Conservation (phyloP, 2,329 filamentous ascomycete species). For the Metarhizium humberi region DNA sequence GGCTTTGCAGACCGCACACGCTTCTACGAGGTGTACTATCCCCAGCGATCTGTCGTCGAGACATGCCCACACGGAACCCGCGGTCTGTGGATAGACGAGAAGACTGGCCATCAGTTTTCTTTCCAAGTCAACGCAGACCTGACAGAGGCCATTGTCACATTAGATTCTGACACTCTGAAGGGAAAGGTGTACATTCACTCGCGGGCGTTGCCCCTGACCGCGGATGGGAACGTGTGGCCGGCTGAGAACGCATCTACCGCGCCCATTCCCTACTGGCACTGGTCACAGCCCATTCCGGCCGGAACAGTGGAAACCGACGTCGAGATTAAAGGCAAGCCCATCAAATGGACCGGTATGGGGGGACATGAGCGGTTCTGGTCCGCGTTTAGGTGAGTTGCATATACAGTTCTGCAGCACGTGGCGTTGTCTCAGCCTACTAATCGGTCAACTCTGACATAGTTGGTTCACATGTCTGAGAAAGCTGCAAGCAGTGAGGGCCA, state of each 20-base stretch:
- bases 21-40: conserved; percentile 15
- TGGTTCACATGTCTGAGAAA: too few species aligned
- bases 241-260: conserved; percentile 2
- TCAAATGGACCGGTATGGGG: conserved; percentile 11
- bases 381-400: conserved; percentile 7
- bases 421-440: too few species aligned
- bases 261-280: conserved; percentile 10
- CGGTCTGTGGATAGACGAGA: conserved; percentile 6
- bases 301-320: conserved; percentile 9
- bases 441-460: too few species aligned
- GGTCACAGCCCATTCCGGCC: conserved; percentile 12
- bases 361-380: conserved; percentile 16
- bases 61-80: conserved; percentile 9
- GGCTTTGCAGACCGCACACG: conserved; percentile 12
- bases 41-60: conserved; percentile 13
- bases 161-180: conserved; percentile 1
- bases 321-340: conserved; percentile 6
- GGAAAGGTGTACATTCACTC: conserved; percentile 10
- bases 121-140: conserved; percentile 11
- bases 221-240: conserved; percentile 7
- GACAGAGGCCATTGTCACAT: background rate
- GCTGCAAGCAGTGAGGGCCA: too few species aligned
- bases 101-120: background rate
- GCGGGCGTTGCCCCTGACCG: conserved; percentile 7
- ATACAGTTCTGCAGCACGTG: too few species aligned